Conservation (phyloP, 192 early-diverging fungal species). For the Backusella psychrophila region DNA sequence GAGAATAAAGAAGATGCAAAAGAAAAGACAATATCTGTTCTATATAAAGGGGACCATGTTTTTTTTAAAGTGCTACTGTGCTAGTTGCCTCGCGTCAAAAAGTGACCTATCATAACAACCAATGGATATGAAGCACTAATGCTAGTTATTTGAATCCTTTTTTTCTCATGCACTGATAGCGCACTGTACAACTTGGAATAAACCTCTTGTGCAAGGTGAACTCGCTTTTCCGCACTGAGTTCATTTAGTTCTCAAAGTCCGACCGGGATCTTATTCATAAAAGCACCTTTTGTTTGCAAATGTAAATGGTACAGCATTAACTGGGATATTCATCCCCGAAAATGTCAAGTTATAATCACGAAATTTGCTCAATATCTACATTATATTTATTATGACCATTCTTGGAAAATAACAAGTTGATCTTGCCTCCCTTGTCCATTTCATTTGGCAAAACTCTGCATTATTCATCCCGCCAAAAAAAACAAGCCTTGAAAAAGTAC, state of each 20-base stretch:
- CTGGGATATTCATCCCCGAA: neutral
- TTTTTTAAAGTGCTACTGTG: neutral
- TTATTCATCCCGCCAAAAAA: neutral
- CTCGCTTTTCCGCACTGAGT: neutral
- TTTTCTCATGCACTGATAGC: constrained; percentile 7
- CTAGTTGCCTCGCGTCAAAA: constrained; percentile 7
- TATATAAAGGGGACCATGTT: neutral
- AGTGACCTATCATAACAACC: neutral
- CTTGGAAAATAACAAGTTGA: neutral
- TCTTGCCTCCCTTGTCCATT: neutral
- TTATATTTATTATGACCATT: neutral
- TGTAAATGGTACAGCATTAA: neutral
- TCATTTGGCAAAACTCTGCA: neutral
- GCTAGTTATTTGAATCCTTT: neutral
- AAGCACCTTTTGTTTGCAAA: neutral
- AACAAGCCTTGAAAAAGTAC: neutral
- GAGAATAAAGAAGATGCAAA: neutral
- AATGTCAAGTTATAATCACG: neutral
- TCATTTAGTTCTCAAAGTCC: neutral
- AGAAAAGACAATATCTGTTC: neutral
- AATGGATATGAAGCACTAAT: neutral
- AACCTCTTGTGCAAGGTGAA: neutral
- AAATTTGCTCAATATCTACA: neutral
- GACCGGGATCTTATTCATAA: neutral
- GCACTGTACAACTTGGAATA: neutral